A percentile compares a stretch with the other conserved stretches of the same genome.
These are phyloP conservation scores for Chrysosporium keratinophilum DNA, from an alignment of 2,329 filamentous ascomycete species.

Conservation along the genomic window DNA sequence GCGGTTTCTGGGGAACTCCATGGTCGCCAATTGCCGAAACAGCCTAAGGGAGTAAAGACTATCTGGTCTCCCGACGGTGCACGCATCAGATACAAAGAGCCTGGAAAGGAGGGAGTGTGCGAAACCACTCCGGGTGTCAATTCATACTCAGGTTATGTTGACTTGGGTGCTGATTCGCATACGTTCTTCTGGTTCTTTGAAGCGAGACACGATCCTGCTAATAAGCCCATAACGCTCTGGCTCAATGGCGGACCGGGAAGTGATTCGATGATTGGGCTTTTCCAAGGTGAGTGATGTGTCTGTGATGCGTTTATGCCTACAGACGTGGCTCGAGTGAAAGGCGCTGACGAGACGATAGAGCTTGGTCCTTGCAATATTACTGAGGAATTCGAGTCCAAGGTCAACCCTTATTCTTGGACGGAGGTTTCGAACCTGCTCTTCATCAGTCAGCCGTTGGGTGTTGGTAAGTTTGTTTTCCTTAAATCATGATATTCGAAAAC, in stretches of 20 bases:
- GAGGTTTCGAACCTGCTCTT: slow-evolving; percentile 52
- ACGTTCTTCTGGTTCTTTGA: slow-evolving; percentile 60
- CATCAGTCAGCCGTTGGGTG: slow-evolving; percentile 51
- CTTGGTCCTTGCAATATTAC: slow-evolving; percentile 38
- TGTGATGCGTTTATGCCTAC: neutral
- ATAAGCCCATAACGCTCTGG: slow-evolving; percentile 51
- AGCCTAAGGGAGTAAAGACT: slow-evolving; percentile 31
- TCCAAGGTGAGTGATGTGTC: slow-evolving; percentile 31
- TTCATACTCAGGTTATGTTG: slow-evolving; percentile 51
- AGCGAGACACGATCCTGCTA: slow-evolving; percentile 42
- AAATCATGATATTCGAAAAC: neutral
- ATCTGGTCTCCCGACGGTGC: slow-evolving; percentile 36
- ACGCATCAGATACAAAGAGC: slow-evolving; percentile 50
- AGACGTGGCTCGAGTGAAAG: neutral
- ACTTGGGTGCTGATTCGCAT: slow-evolving; percentile 44
- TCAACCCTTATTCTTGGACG: slow-evolving; percentile 53
- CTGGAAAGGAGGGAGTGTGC: slow-evolving; percentile 42
- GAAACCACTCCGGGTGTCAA: slow-evolving; percentile 48
- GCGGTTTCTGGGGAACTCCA: slow-evolving; percentile 18
- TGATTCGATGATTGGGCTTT: slow-evolving; percentile 46
- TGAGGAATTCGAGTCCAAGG: slow-evolving; percentile 34
- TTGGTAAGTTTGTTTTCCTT: slow-evolving; percentile 31
- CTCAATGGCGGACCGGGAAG: slow-evolving; percentile 53
- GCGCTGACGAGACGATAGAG: slow-evolving; percentile 24
- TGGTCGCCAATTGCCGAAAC: slow-evolving; percentile 29